Base-by-base conservation (phyloP, 495 filamentous ascomycete genomes). In the Daldinia caldariorum region DNA sequence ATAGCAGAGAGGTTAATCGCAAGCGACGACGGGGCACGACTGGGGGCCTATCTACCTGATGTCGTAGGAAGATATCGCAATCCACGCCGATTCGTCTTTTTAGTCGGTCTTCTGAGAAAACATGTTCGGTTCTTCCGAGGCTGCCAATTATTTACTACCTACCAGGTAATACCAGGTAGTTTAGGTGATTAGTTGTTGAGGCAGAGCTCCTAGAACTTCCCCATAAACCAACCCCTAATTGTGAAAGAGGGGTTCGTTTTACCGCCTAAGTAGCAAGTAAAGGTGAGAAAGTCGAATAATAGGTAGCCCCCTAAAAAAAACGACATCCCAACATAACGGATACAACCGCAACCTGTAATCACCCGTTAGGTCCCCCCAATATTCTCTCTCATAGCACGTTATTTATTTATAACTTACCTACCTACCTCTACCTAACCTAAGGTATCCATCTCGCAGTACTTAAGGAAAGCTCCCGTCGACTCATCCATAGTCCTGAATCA, bases 101-200 rank as follows among this genome's bases (percentile, higher is more conserved):
- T 8, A 37, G 8, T 34, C 51, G 37, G 12, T 58, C 31, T 16
- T 13, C 34, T 57, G 43, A 57, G 26, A 26, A 26, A 45, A 18
- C 12, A 56, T 35, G 39, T 43, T 20, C 6, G n/a, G 22, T 29
- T 31, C 22, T 49, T 54, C 38, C 29, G 29, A 65, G 47, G 9
- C 34, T 53, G 58, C 37, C 29, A 57, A 43, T 26, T 71, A 63
- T 63, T 71, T 71, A 71, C 69, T 71, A 67, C 47, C n/a, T n/a
- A n/a, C n/a, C n/a, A n/a, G n/a, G n/a, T 47, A 26, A 41, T 14
- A 51, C 12, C 3, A 14, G 10, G 20, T 18, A 22, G 43, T 8
- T 47, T 53, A 32, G 20, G 5, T 53, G 26, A 3, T 16, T 47
- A 47, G 43, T 47, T 47, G 18, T 20, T 16, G 1, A 47, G 49